Base-by-base conservation (phyloP, 2,329 filamentous ascomycete genomes). In the Calonectria hongkongensis region DNA sequence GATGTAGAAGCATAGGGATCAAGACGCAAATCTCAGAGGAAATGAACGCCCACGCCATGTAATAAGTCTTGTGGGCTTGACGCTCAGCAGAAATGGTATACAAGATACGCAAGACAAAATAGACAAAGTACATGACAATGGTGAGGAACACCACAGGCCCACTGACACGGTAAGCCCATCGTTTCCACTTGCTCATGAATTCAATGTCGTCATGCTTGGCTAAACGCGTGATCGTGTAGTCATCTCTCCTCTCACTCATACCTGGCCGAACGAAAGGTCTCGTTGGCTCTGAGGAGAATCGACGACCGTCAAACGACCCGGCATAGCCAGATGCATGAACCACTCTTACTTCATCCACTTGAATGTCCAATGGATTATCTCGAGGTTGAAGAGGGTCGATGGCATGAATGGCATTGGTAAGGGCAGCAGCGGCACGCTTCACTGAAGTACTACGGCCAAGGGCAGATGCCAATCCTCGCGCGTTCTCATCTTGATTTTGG, bases 171-270 rank as follows among this genome's bases (percentile, higher is more conserved):
- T 41, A 43, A 6, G 39, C 39, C 56, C 56, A 62, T 43, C 56
- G 33, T 8, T 62, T 62, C 56, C 56, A 62, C 25, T 43, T 62
- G 36, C 36, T 43, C 56, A 62, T 62, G 36, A 62, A 62, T 62
- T 62, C 79, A 27, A 73, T 75, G 62, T 81, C 78, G 60, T 79
- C 75, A 60, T 81, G 82, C 62, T 81, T 76, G 62, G 81, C 79
- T 4, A 83, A 69, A 43, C 77, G 78, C 9, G 78, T 78, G 21
- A 83, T 81, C 47, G 72, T 69, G 48, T 81, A 79, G 28, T 77
- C 75, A 28, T 74, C 39, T n/a, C 67, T 64, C 13, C 56, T 71
- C 18, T 80, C 75, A 21, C 74, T 54, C 69, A 71, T 71, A 10
- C 69, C 69, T 25, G 69, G 69, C n/a, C 69, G 69, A 39, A 66